phyloP scores from a whole-genome alignment of 176 grass and related monocot genomes.

The Triticum urartu region DNA sequence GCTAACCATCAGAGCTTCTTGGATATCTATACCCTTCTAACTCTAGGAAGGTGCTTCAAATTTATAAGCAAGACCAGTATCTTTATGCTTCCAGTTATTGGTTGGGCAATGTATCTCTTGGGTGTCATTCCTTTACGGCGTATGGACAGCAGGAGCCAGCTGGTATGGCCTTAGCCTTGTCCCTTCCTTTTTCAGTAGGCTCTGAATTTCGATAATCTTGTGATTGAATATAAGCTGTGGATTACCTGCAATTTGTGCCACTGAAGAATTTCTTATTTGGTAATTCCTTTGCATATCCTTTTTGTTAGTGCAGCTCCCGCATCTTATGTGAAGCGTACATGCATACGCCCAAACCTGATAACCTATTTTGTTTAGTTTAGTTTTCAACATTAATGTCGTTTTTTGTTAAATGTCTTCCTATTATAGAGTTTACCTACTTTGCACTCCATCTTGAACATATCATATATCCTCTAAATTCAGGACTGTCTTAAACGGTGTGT shows the following conservation, averaged over 20 bases:
- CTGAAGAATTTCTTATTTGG: background rate
- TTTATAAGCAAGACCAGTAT: conserved; percentile 99
- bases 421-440: conserved; percentile 15
- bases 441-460: background rate
- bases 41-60: conserved; percentile 85
- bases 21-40: conserved; percentile 90
- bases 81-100: conserved; percentile 89
- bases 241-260: background rate
- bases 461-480: conserved; percentile 36
- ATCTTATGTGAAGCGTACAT: conserved; percentile 1
- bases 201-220: background rate
- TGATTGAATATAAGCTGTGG: background rate
- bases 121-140: conserved; percentile 85
- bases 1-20: conserved; percentile 97
- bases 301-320: background rate
- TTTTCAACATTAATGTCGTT: background rate
- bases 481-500: conserved; percentile 92
- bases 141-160: conserved; percentile 86
- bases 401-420: background rate
- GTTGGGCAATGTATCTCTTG: conserved; percentile 95
- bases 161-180: conserved; percentile 54
- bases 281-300: background rate
- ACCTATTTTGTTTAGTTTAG: background rate
- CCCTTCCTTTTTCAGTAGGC: background rate
- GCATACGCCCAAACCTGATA: background rate